Evolutionary conservation across 2,329 filamentous ascomycete species (phyloP), one percentile per base, ranked within the genome.

Genomic region (Endocalyx cinctus): DNA sequence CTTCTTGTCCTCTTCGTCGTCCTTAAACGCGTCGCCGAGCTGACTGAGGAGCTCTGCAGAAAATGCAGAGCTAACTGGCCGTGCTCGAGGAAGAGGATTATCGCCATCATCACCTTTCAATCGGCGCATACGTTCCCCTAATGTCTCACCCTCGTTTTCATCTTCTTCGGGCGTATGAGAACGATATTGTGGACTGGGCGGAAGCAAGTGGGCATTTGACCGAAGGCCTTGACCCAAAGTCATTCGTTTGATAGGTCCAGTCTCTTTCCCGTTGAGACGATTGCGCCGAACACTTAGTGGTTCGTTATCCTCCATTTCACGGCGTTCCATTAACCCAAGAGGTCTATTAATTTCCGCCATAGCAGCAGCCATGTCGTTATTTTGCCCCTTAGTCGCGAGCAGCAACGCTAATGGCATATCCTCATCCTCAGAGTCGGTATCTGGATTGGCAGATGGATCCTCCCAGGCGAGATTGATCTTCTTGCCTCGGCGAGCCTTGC

Each of bases 401-500:
- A 98, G 70, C 45, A 97, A 69, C 10, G 84, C 92, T 5, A 98
- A 69, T 1, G 92, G 92, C 1, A 95, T 82, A 48, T 97, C 90
- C 31, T 59, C 55, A 28, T 59, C 50, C 13, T 58, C 50, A 10
- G 50, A 46, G 17, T 52, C 44, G 10, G 51, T 42, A 30, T 39
- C 43, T 27, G 34, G 40, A 25, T 48, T 44, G 25, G 37, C 13
- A 32, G 37, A 44, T 8, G 54, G 51, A 14, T 49, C 68, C 59
- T 97, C 89, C 92, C 92, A 98, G 2, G 90, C 92, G 20, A 98
- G 70, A 38, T 87, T 87, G 20, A 95, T 79, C 37, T 82, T 84
- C 52, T 84, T 85, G 36, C 75, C 74, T 49, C 82, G 75, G 23
- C 90, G 78, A 17, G 83, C 73, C 44, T 82, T 79, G 47, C 81